A percentile compares a stretch with the other conserved stretches of the same genome.
Evolutionary conservation across 495 filamentous ascomycete genomes (phyloP).

Genomic region (Choiromyces venosus): DNA sequence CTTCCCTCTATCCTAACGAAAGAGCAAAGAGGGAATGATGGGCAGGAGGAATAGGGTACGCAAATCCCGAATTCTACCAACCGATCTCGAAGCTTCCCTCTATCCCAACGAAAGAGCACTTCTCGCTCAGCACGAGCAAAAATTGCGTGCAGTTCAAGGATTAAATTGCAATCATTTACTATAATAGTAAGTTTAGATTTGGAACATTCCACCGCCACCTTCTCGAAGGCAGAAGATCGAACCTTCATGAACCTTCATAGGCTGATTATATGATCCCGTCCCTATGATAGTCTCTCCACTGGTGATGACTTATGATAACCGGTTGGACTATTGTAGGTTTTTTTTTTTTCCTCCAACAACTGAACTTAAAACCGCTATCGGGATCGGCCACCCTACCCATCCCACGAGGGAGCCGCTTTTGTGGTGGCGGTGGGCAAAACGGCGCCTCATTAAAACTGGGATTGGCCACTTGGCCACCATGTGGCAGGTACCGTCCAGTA

Average conservation of each 20-base stretch:
- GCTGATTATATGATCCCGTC: neutral
- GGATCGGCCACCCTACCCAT: neutral
- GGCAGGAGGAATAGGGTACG: neutral
- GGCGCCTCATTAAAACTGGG: neutral
- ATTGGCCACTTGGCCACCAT: too few relatives aligned
- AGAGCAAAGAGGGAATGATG: neutral
- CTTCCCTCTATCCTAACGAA: neutral
- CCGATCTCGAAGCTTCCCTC: neutral
- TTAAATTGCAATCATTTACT: neutral
- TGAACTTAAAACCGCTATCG: neutral
- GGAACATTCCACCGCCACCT: neutral
- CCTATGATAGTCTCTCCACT: neutral
- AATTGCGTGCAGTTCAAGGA: neutral
- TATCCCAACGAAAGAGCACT: neutral
- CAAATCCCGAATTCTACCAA: neutral
- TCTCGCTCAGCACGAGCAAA: neutral
- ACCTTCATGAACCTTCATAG: neutral
- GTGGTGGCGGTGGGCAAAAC: neutral
- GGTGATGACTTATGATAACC: neutral
- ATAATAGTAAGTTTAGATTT: neutral
- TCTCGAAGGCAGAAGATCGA: neutral
- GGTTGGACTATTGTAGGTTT: too few relatives aligned
- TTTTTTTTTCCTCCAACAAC: too few relatives aligned
- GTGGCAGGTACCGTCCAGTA: neutral
- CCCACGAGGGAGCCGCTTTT: neutral